phyloP scores from a whole-genome alignment of 2,329 filamentous ascomycete species.

The Colletotrichum cereale region DNA sequence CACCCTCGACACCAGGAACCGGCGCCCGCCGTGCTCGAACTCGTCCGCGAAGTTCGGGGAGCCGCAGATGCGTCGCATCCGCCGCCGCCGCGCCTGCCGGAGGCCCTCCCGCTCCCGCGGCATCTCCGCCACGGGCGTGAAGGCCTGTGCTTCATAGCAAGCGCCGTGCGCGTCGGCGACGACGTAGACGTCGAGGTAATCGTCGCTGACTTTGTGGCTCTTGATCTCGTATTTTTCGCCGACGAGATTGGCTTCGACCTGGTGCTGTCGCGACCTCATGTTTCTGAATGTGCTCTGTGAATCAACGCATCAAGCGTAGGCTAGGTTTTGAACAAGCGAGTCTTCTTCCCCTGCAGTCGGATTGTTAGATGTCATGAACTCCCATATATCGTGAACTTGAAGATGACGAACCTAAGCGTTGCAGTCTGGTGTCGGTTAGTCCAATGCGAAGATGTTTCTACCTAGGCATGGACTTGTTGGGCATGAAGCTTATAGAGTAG shows the following conservation, averaged over 20 bases:
- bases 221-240: constrained; percentile 2
- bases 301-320: background rate
- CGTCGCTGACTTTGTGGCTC: background rate
- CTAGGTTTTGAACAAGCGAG: background rate
- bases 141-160: constrained; percentile 13
- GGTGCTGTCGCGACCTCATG: background rate
- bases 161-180: background rate
- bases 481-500: background rate
- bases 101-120: constrained; percentile 5
- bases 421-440: background rate
- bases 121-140: background rate
- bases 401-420: background rate
- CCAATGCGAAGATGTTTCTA: background rate
- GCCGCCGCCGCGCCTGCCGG: constrained; percentile 10
- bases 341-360: background rate
- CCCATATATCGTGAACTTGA: background rate
- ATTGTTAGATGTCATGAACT: background rate
- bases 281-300: background rate
- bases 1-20: constrained; percentile 8
- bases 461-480: background rate
- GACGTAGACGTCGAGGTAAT: constrained; percentile 14
- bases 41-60: constrained; percentile 18
- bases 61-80: constrained; percentile 12
- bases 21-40: constrained; percentile 15
- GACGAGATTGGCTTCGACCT: background rate